Conservation (phyloP, 768 basidiomycete species). For the Amanita inopinata region DNA sequence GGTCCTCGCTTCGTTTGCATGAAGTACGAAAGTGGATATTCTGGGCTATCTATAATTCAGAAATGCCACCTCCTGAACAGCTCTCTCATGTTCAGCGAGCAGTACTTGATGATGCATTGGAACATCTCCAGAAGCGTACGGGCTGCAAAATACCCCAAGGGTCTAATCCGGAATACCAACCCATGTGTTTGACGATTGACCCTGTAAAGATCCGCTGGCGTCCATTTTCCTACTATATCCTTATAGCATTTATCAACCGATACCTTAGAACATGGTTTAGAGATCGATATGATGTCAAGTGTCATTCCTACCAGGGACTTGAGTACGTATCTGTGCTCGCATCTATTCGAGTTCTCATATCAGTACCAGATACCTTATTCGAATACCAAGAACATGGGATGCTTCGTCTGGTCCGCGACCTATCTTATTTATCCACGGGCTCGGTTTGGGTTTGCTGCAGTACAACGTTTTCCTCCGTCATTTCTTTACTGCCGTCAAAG, state of each 20-base stretch:
- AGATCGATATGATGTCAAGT: slow-evolving; percentile 29
- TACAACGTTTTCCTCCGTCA: slow-evolving; percentile 54
- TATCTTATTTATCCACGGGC: slow-evolving; percentile 78
- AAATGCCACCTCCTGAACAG: slow-evolving; percentile 40
- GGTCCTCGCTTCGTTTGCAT: slow-evolving; percentile 55
- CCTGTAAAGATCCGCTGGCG: slow-evolving; percentile 57
- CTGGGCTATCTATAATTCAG: slow-evolving; percentile 72
- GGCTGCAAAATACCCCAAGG: slow-evolving; percentile 58
- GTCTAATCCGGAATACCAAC: slow-evolving; percentile 36
- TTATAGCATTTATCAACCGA: slow-evolving; percentile 40
- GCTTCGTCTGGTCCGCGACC: slow-evolving; percentile 49
- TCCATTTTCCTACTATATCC: slow-evolving; percentile 56
- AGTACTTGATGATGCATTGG: slow-evolving; percentile 51
- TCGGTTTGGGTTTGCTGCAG: slow-evolving; percentile 75
- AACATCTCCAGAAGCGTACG: slow-evolving; percentile 59
- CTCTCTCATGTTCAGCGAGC: slow-evolving; percentile 36
- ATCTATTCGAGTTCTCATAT: background rate
- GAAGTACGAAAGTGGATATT: slow-evolving; percentile 71
- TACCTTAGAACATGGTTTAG: slow-evolving; percentile 35
- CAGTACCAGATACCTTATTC: slow-evolving; percentile 55
- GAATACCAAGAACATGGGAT: slow-evolving; percentile 61
- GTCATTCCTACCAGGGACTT: slow-evolving; percentile 48
- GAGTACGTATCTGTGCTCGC: slow-evolving; percentile 39
- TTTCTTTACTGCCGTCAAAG: slow-evolving; percentile 43
- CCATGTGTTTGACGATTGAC: slow-evolving; percentile 73